These are phyloP conservation scores for Leccinum sublutescens DNA, from an alignment of 768 basidiomycete species.

Conservation along the genomic window DNA sequence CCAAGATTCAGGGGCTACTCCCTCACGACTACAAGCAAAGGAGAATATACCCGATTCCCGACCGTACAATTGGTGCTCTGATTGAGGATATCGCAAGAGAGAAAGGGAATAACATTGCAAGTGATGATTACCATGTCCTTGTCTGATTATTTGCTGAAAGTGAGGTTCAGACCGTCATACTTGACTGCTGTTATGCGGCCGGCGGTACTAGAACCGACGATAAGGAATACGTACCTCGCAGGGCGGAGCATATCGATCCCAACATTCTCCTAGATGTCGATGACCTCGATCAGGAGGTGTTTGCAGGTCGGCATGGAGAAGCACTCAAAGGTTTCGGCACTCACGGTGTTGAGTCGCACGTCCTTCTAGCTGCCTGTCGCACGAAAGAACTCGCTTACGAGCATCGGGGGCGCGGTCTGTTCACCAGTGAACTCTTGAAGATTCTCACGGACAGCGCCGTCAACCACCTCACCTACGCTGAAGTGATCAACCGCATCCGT, in stretches of 20 bases:
- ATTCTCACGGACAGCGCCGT: constrained; percentile 2
- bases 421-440: constrained; percentile 25
- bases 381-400: constrained; percentile 34
- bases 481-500: constrained; percentile 17
- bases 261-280: background rate
- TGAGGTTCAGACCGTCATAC: constrained; percentile 38
- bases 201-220: constrained; percentile 31
- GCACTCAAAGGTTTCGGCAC: constrained; percentile 23
- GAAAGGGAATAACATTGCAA: constrained; percentile 45
- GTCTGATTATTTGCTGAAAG: background rate
- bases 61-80: constrained; percentile 40
- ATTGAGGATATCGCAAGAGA: constrained; percentile 36
- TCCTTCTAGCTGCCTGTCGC: constrained; percentile 45
- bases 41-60: constrained; percentile 37
- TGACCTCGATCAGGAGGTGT: constrained; percentile 29
- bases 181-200: constrained; percentile 47
- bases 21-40: constrained; percentile 30
- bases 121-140: constrained; percentile 6
- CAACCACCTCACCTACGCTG: constrained; percentile 23
- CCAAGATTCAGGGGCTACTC: constrained; percentile 29
- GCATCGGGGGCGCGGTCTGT: constrained; percentile 17
- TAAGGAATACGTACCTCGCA: constrained; percentile 7
- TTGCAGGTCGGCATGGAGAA: constrained; percentile 11
- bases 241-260: background rate
- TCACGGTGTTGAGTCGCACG: constrained; percentile 35